Base-by-base conservation (phyloP, 2,329 filamentous ascomycete species). In the Nothopassalora personata region DNA sequence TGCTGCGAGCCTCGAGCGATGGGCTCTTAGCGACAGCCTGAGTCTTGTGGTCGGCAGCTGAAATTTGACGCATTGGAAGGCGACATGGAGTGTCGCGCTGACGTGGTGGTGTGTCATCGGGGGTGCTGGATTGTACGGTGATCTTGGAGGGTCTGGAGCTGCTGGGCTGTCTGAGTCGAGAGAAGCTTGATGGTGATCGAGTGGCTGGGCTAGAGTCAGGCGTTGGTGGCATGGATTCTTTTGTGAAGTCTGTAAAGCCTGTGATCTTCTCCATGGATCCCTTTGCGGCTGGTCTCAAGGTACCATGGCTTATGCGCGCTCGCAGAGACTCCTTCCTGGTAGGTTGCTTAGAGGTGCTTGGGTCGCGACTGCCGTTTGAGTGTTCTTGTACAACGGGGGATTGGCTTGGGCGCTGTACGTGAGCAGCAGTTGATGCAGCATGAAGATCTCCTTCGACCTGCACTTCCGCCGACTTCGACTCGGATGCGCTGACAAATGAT, bases 21-120 rank as follows among this genome's bases (percentile, higher is more conserved):
- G 60, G 58, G 45, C 53, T 60, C n/a, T 15, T 11, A 15, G 55
- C 47, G 13, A 39, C 31, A 43, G 23, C 47, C 48, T 23, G 63
- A 60, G 49, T 53, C 54, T 64, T 66, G 58, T 69, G 56, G 19
- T 67, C 60, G 1, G 69, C 62, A 13, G 67, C 52, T 10, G 61
- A 69, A 5, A 61, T 65, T 50, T 65, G 67, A 55, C 63, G 69
- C 47, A 69, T 60, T n/a, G 69, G 69, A 33, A 71, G 67, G 36
- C 67, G 66, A 33, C 67, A 70, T 9, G 67, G 8, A 30, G 28
- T 67, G 11, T 65, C 69, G 27, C 53, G 57, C 19, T 60, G 47
- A 48, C 47, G 19, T 1, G 34, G 50, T 19, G 28, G 43, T 11
- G 49, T 56, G 11, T 51, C 53, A 27, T 33, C 36, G 7, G 27